Conservation (phyloP, 345 rosid species). For the Clausena lansium region DNA sequence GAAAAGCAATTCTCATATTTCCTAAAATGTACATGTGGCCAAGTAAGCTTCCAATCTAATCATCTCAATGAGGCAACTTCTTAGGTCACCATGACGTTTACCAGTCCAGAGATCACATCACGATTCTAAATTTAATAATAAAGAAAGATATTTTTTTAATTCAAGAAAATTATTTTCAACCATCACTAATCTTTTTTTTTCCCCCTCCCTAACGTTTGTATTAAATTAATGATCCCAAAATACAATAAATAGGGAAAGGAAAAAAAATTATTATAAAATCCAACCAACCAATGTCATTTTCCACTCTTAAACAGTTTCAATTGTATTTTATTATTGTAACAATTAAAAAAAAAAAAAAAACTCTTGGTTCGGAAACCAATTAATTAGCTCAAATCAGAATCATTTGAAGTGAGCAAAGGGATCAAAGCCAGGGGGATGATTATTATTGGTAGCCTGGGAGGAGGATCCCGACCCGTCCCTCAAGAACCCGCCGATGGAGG, state of each 20-base stretch:
- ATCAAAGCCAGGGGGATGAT: conserved; percentile 3
- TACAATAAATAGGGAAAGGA: too few species aligned
- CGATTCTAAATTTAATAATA: not conserved
- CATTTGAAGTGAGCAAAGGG: conserved; percentile 24
- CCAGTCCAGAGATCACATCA: not conserved
- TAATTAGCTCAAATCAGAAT: not conserved
- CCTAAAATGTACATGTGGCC: not conserved
- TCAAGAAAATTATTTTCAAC: too few species aligned
- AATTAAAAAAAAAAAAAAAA: too few species aligned
- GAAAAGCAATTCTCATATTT: not conserved
- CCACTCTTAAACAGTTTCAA: not conserved
- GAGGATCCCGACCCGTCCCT: conserved; percentile 7
- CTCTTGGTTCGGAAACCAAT: not conserved
- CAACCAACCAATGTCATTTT: too few species aligned
- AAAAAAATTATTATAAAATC: too few species aligned
- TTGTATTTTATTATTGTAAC: not conserved
- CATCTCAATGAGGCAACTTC: not conserved
- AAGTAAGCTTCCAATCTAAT: not conserved
- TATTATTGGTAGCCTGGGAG: not conserved
- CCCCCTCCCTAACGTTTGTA: too few species aligned
- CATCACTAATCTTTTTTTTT: too few species aligned
- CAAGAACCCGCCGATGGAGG: not conserved
- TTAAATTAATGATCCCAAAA: too few species aligned
- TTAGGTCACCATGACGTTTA: not conserved
- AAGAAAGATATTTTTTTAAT: not conserved